phyloP scores from a whole-genome alignment of 257 asterid genomes.

The Ilex aquifolium region DNA sequence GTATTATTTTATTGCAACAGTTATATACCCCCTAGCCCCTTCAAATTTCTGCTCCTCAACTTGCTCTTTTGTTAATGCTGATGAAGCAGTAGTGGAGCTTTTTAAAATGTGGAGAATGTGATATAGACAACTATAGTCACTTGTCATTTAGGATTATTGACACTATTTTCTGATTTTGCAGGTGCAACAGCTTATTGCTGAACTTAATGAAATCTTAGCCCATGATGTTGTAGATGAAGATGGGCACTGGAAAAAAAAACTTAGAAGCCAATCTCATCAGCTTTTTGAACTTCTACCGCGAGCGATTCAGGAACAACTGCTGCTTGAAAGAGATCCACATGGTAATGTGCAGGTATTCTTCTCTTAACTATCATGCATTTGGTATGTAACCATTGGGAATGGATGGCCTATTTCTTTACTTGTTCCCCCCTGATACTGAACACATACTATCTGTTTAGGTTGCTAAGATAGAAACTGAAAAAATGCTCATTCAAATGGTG shows the following conservation, averaged over 20 bases:
- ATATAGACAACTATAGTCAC: neutral
- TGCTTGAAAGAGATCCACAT: conserved; percentile 1
- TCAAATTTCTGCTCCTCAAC: too few relatives aligned
- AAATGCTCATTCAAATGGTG: neutral
- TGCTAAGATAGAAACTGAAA: neutral
- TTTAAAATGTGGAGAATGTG: neutral
- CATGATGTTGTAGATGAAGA: neutral
- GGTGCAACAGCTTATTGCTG: neutral
- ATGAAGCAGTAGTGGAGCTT: neutral
- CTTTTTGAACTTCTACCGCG: neutral
- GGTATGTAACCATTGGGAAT: too few relatives aligned
- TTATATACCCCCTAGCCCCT: neutral
- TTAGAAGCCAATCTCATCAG: neutral
- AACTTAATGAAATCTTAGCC: neutral
- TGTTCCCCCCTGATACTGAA: neutral
- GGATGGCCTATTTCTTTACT: too few relatives aligned
- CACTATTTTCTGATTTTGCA: neutral
- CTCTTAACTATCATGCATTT: too few relatives aligned
- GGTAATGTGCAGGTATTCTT: neutral
- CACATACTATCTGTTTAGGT: neutral
- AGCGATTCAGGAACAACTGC: neutral
- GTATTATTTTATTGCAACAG: neutral
- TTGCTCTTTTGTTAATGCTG: too few relatives aligned
- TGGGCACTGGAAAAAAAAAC: neutral
- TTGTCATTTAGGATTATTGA: neutral